Percentiles rank a stretch among this genome's conserved stretches.
Evolutionary conservation across 2,329 filamentous ascomycete species (phyloP).

Genomic region (Dryadomyces sulphureus): DNA sequence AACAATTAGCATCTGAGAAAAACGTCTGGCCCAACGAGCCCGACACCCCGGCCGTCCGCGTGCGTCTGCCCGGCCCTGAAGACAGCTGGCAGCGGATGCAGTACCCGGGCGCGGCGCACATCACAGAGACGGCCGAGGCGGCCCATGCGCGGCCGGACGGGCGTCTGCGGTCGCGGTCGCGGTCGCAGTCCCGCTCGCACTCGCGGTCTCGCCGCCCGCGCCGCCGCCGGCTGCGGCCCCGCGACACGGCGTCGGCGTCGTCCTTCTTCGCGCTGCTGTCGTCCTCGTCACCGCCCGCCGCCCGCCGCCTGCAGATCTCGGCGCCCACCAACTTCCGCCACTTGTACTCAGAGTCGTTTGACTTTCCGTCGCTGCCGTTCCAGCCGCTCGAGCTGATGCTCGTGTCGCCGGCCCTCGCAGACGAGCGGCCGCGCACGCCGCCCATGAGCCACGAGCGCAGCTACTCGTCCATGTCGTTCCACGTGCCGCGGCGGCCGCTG

Average conservation of each 20-base stretch:
- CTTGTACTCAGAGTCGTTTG: constrained; percentile 24
- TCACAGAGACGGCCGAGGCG: not conserved
- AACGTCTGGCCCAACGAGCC: constrained; percentile 19
- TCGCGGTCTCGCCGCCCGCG: constrained; percentile 19
- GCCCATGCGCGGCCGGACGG: too few relatives aligned
- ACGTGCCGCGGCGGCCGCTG: constrained; percentile 32
- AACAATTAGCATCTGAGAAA: constrained; percentile 14
- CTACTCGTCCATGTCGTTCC: constrained; percentile 39
- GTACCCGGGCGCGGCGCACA: not conserved
- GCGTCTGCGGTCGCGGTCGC: too few relatives aligned
- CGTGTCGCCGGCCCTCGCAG: constrained; percentile 42
- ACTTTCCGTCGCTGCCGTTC: constrained; percentile 5
- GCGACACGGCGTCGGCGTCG: constrained; percentile 20
- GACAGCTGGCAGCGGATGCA: not conserved
- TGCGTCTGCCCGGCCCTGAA: constrained; percentile 9
- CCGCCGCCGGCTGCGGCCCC: constrained; percentile 23
- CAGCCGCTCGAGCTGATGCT: constrained; percentile 42
- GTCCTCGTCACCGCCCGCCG: too few relatives aligned
- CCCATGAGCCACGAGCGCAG: constrained; percentile 25
- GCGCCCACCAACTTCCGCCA: constrained; percentile 46
- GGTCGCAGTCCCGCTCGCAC: constrained; percentile 13
- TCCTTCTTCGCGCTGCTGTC: constrained; percentile 14
- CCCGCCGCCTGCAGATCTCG: constrained; percentile 42
- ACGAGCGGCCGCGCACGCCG: too few relatives aligned
- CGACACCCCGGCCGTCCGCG: constrained; percentile 15